phyloP scores from a whole-genome alignment of 2,329 filamentous ascomycete genomes.

The Penicillium fuscoglaucum region DNA sequence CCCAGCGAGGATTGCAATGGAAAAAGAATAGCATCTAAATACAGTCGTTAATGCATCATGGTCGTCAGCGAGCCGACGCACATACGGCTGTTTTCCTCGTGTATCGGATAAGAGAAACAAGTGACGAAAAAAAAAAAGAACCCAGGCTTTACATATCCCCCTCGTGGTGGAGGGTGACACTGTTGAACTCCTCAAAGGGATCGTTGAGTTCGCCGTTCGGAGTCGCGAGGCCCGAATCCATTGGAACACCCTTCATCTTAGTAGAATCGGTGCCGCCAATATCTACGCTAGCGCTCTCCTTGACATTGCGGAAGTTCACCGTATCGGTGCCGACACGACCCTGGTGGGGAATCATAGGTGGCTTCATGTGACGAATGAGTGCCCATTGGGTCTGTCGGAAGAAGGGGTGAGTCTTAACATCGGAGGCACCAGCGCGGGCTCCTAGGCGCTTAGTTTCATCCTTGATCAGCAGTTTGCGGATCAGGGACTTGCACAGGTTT shows the following conservation, averaged over 20 bases:
- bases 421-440: slow-evolving; percentile 89
- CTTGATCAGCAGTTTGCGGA: slow-evolving; percentile 95
- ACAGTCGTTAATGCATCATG: slow-evolving; percentile 39
- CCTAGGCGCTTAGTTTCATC: slow-evolving; percentile 92
- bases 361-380: slow-evolving; percentile 94
- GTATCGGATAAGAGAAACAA: slow-evolving; percentile 15
- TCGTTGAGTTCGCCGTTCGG: slow-evolving; percentile 79
- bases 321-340: slow-evolving; percentile 82
- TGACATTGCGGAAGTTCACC: slow-evolving; percentile 95
- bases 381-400: slow-evolving; percentile 97
- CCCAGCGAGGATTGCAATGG: slow-evolving; percentile 26
- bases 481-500: slow-evolving; percentile 92
- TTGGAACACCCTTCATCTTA: slow-evolving; percentile 71
- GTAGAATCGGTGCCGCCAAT: slow-evolving; percentile 46
- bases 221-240: slow-evolving; percentile 82
- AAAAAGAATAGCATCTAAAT: slow-evolving; percentile 24
- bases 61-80: slow-evolving; percentile 33
- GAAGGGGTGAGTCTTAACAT: slow-evolving; percentile 95
- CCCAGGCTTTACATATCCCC: slow-evolving; percentile 57
- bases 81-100: slow-evolving; percentile 21
- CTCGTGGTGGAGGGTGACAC: slow-evolving; percentile 94
- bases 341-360: slow-evolving; percentile 90
- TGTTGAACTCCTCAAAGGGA: slow-evolving; percentile 98
- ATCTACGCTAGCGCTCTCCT: slow-evolving; percentile 94
- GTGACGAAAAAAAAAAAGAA: slow-evolving; percentile 12